Conservation (phyloP, 495 filamentous ascomycete genomes). For the Cryomyces minteri region DNA sequence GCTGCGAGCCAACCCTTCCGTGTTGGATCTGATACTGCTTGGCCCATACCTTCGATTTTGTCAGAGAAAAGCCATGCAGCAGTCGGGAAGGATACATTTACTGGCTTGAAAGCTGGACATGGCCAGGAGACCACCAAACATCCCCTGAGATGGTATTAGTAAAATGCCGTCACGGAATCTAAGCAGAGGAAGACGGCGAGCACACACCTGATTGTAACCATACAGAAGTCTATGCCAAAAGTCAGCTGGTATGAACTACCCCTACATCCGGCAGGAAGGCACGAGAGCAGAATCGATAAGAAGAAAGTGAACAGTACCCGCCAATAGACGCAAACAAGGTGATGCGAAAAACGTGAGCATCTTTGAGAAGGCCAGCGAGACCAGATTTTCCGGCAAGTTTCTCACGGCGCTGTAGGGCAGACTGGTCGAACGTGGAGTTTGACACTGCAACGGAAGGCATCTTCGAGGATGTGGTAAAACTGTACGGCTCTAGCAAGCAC, state of each 20-base stretch:
- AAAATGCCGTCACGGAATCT: slow-evolving; percentile 31
- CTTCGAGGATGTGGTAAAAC: too few species aligned
- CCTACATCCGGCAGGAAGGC: too few species aligned
- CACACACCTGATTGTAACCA: slow-evolving; percentile 13
- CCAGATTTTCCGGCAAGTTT: slow-evolving; percentile 45
- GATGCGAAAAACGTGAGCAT: slow-evolving; percentile 51
- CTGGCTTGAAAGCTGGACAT: slow-evolving; percentile 33
- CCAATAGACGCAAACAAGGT: slow-evolving; percentile 65
- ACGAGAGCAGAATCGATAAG: too few species aligned
- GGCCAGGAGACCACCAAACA: slow-evolving; percentile 54
- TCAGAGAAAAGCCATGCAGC: slow-evolving; percentile 2
- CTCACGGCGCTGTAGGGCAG: slow-evolving; percentile 44
- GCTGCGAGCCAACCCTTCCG: slow-evolving; percentile 63
- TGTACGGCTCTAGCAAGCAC: too few species aligned
- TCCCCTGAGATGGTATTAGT: too few species aligned
- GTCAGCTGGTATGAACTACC: too few species aligned
- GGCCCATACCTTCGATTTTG: slow-evolving; percentile 39
- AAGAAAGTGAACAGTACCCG: too few species aligned
- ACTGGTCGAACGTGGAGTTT: slow-evolving; percentile 33
- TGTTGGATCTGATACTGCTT: slow-evolving; percentile 39
- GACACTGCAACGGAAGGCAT: too few species aligned
- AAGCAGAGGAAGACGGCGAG: slow-evolving; percentile 18
- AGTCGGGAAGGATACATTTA: slow-evolving; percentile 2
- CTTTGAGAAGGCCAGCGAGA: slow-evolving; percentile 44
- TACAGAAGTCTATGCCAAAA: too few species aligned